phyloP scores from a whole-genome alignment of 768 basidiomycete species.

The Agaricus blazei region DNA sequence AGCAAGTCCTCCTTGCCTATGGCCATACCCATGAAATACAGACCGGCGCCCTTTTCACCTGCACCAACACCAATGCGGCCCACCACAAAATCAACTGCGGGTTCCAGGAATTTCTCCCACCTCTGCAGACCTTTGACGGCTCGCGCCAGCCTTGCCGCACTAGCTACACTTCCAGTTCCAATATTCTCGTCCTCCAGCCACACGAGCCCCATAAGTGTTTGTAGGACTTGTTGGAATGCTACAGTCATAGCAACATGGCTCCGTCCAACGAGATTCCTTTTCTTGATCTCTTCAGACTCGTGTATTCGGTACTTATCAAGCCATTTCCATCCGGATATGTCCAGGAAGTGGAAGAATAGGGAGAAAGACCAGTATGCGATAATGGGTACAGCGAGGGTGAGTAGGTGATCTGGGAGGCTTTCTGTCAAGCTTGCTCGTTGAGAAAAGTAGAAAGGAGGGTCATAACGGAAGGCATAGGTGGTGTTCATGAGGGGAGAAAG shows the following conservation, averaged over 20 bases:
- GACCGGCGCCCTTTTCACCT: background rate
- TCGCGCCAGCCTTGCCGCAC: background rate
- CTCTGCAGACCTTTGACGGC: background rate
- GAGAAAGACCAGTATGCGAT: slow-evolving; percentile 83
- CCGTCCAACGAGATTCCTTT: slow-evolving; percentile 71
- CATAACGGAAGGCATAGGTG: background rate
- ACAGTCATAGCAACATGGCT: slow-evolving; percentile 75
- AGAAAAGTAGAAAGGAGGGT: slow-evolving; percentile 51
- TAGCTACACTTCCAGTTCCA: slow-evolving; percentile 7
- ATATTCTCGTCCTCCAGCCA: slow-evolving; percentile 50
- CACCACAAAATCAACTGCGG: background rate
- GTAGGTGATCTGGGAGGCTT: slow-evolving; percentile 59
- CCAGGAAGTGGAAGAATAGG: slow-evolving; percentile 76
- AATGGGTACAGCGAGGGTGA: slow-evolving; percentile 73
- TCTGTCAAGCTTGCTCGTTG: slow-evolving; percentile 42
- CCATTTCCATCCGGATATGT: slow-evolving; percentile 70
- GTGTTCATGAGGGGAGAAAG: slow-evolving; percentile 4
- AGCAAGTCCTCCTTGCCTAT: slow-evolving; percentile 14
- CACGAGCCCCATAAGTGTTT: slow-evolving; percentile 68
- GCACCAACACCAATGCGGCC: background rate
- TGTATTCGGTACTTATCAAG: slow-evolving; percentile 86
- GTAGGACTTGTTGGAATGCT: slow-evolving; percentile 78
- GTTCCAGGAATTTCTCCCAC: slow-evolving; percentile 7
- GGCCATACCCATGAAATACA: background rate
- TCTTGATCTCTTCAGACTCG: slow-evolving; percentile 72